Conservation (phyloP, 2,329 filamentous ascomycete genomes). For the Colletotrichum phormii region DNA sequence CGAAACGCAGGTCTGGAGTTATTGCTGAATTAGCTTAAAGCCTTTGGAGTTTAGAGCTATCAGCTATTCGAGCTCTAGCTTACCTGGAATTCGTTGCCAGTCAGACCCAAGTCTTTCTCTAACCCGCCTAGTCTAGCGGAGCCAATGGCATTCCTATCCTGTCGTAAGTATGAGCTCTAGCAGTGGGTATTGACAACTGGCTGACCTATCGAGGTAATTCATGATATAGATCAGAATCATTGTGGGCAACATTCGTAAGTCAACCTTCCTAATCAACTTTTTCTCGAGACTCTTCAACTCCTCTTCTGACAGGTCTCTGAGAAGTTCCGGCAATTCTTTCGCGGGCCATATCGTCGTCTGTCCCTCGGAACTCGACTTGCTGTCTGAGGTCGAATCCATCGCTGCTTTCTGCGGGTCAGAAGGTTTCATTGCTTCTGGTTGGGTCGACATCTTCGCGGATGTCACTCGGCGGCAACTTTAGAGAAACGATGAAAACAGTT, state of each 20-base stretch:
- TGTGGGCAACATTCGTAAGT: slow-evolving; percentile 73
- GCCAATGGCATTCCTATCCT: slow-evolving; percentile 55
- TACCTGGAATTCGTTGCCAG: slow-evolving; percentile 50
- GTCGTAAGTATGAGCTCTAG: too few relatives aligned
- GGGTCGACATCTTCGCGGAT: too few relatives aligned
- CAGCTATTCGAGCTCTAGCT: slow-evolving; percentile 37
- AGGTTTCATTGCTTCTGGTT: not conserved
- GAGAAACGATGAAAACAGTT: too few relatives aligned
- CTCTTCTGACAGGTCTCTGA: slow-evolving; percentile 31
- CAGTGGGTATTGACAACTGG: not conserved
- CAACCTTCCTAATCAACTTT: slow-evolving; percentile 69
- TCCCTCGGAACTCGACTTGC: slow-evolving; percentile 2
- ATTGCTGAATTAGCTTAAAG: slow-evolving; percentile 43
- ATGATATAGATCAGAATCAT: slow-evolving; percentile 78
- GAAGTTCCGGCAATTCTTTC: not conserved
- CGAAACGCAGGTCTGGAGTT: slow-evolving; percentile 37
- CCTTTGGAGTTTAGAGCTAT: slow-evolving; percentile 39
- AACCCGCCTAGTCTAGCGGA: slow-evolving; percentile 63
- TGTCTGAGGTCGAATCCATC: not conserved
- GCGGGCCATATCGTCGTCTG: not conserved
- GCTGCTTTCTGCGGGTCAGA: not conserved
- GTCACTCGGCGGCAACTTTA: too few relatives aligned
- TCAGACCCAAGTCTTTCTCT: slow-evolving; percentile 48
- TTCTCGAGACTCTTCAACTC: slow-evolving; percentile 58
- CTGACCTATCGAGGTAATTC: slow-evolving; percentile 69